These are phyloP conservation scores for Trametes punicea DNA, from an alignment of 768 basidiomycete species.

Conservation along the genomic window DNA sequence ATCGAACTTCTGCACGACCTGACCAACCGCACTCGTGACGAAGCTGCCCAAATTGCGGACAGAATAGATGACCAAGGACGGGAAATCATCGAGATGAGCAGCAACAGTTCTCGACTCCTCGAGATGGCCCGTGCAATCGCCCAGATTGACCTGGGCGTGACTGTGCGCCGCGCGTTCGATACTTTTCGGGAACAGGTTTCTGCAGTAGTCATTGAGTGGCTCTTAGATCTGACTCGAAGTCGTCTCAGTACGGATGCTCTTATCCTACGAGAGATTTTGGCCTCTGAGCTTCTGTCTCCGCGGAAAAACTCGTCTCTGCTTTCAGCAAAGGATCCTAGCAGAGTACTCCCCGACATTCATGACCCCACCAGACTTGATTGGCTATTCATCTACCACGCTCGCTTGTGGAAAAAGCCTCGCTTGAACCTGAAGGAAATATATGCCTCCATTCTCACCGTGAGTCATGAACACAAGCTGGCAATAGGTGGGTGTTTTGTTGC, in stretches of 20 bases:
- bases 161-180: conserved; percentile 81
- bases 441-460: conserved; percentile 67
- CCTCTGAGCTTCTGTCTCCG: conserved; percentile 62
- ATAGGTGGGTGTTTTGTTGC: conserved; percentile 54
- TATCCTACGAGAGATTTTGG: conserved; percentile 69
- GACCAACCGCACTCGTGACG: conserved; percentile 48
- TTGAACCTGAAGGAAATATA: conserved; percentile 82
- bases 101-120: conserved; percentile 50
- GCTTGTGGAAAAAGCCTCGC: conserved; percentile 82
- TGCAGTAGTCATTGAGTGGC: conserved; percentile 82
- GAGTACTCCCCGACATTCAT: conserved; percentile 34
- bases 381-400: conserved; percentile 76
- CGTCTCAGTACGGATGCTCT: conserved; percentile 65
- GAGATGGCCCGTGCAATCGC: conserved; percentile 76
- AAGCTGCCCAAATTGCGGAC: conserved; percentile 53
- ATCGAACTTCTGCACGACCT: conserved; percentile 66
- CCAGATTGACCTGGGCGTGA: conserved; percentile 90
- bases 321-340: conserved; percentile 34
- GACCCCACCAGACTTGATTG: conserved; percentile 68
- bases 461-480: conserved; percentile 69
- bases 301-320: conserved; percentile 51
- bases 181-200: conserved; percentile 86
- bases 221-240: conserved; percentile 74
- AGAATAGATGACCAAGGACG: conserved; percentile 78
- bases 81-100: conserved; percentile 77